Base-by-base conservation (phyloP, 345 rosid genomes). In the Tarenaya hassleriana region DNA sequence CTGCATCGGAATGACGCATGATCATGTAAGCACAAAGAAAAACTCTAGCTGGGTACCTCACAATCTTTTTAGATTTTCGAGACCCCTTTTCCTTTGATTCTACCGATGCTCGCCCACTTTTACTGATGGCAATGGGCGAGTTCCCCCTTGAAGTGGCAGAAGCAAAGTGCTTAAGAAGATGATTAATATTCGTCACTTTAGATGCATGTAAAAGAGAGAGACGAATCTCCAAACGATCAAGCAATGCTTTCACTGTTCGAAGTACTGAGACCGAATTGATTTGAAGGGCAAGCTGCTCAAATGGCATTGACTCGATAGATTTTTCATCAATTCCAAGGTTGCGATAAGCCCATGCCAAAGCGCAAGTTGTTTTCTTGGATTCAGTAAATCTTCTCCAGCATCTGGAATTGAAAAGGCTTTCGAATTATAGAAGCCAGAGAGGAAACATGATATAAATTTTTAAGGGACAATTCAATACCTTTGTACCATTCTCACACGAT, bases 21-120 rank as follows among this genome's bases (percentile, higher is more conserved):
- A 88, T 85, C 97, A 92, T 92, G 76, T 83, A 88, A 10, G 99
- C 94, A 74, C 91, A 83, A 33, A 92, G 94, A 60, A 77, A 80
- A 39, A 92, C 73, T 71, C 97, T 79, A 24, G 83, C 91, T 7
- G 94, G 91, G 76, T 83, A 92, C 74, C 98, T 81, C 16, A 84
- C 77, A 51, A 62, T 44, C 58, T 73, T 76, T 32, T 31, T 63
- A 15, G 74, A 47, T 61, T 68, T 67, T 67, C 70, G 73, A 1
- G 72, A 48, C 33, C 72, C 71, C 48, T 63, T 82, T 71, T 63
- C 60, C 24, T 20, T 35, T 1, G 75, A 38, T 41, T 68, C 66
- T 16, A 54, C 82, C 54, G 64, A 76, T 69, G 65, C 88, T 47
- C 75, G 75, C 41, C 69, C 88, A 56, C 79, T 79, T 45, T 53